phyloP scores from a whole-genome alignment of 495 filamentous ascomycete genomes.

The Penicillium alfredii region DNA sequence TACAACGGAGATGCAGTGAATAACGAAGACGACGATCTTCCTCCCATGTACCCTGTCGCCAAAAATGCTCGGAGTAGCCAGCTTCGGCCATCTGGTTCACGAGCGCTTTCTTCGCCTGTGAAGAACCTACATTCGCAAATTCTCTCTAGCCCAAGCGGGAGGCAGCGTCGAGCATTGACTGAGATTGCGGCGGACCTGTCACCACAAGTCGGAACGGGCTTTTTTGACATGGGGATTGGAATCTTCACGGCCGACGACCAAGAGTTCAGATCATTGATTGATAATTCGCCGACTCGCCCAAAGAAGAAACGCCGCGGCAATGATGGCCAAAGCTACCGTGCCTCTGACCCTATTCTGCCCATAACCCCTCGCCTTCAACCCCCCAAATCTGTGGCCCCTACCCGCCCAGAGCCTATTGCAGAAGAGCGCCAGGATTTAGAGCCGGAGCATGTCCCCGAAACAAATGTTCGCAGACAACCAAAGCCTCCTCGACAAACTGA shows the following conservation, averaged over 20 bases:
- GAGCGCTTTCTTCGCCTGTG: slow-evolving; percentile 28
- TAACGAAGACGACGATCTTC: slow-evolving; percentile 42
- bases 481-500: slow-evolving; percentile 25
- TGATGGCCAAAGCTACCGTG: slow-evolving; percentile 24
- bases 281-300: slow-evolving; percentile 33
- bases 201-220: slow-evolving; percentile 28
- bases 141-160: slow-evolving; percentile 38
- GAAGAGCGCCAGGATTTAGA: slow-evolving; percentile 10
- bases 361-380: slow-evolving; percentile 23
- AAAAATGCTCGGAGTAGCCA: slow-evolving; percentile 17
- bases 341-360: slow-evolving; percentile 31
- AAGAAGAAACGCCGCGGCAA: slow-evolving; percentile 38
- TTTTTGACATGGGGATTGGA: slow-evolving; percentile 37
- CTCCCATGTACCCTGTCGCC: slow-evolving; percentile 25
- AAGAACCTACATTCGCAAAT: slow-evolving; percentile 30
- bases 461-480: slow-evolving; percentile 12
- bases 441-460: slow-evolving; percentile 9
- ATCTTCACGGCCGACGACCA: slow-evolving; percentile 40
- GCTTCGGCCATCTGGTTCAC: slow-evolving; percentile 16
- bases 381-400: slow-evolving; percentile 14
- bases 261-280: slow-evolving; percentile 34
- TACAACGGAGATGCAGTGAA: slow-evolving; percentile 24
- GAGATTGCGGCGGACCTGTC: slow-evolving; percentile 44
- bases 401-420: slow-evolving; percentile 2
- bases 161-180: slow-evolving; percentile 37